A percentile compares a stretch with the other conserved stretches of the same genome.
Evolutionary conservation across 805 yeast species (phyloP).

Genomic region (Danielozyma ontarioensis): DNA sequence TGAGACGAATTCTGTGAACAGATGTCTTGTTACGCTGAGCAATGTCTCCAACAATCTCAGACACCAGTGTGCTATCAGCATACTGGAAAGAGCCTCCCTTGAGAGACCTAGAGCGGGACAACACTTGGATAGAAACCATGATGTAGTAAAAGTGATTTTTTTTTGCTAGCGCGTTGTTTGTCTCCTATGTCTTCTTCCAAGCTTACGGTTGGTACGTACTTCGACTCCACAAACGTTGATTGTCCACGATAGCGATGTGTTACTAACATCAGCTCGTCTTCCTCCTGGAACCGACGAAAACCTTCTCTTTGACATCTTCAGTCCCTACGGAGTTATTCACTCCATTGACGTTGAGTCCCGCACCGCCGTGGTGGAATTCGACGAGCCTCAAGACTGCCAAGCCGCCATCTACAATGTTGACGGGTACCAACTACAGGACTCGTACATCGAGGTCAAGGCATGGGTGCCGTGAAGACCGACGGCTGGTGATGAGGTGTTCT

Average conservation of each 20-base stretch:
- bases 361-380: constrained; percentile 6
- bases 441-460: constrained; percentile 3
- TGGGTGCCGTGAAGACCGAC: too few relatives aligned
- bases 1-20: constrained; percentile 37
- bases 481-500: constrained; percentile 3
- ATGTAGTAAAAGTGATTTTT: constrained; percentile 9
- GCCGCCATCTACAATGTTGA: constrained; percentile 8
- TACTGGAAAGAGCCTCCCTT: constrained; percentile 43
- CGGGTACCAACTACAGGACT: constrained; percentile 5
- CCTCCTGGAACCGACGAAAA: constrained; percentile 4
- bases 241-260: background rate
- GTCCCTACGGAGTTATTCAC: constrained; percentile 7
- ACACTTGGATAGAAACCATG: constrained; percentile 47
- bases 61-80: constrained; percentile 27
- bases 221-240: background rate
- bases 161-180: background rate
- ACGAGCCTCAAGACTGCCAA: constrained; percentile 6
- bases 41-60: constrained; percentile 38
- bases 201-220: constrained; percentile 3
- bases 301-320: constrained; percentile 5
- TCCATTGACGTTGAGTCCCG: background rate
- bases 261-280: constrained; percentile 7
- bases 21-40: constrained; percentile 36
- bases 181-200: background rate
- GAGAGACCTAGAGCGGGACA: constrained; percentile 57